Evolutionary conservation across 1,284 basidiomycete species (phyloP), one percentile per base, ranked within the genome.

Genomic region (Inonotus obliquus): DNA sequence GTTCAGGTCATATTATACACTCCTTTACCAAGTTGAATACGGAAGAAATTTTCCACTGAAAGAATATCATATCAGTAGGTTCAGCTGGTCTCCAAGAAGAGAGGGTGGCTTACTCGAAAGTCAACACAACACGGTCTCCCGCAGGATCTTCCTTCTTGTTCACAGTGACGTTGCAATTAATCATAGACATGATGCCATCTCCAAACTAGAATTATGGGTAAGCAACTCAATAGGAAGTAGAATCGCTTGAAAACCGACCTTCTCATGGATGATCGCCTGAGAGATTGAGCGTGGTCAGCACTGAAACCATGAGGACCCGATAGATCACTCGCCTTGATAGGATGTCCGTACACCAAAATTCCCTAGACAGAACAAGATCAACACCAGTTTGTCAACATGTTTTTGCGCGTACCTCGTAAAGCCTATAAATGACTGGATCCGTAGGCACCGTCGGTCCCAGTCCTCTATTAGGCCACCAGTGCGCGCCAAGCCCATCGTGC

Each of bases 181-280:
- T 94, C 81, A 94, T 91, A 19, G 87, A 91, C 91, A 94, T 93
- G 68, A 94, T 94, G 3, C 92, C 91, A 70, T 94, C 93, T 3
- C 92, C 92, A 66, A 94, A 94, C 89, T 91, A 57, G 2, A 14
- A 49, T 37, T 37, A n/a, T 45, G 23, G 19, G 21, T 49, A n/a
- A 27, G 47, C 23, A 7, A 19, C 19, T 23, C 1, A 23, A n/a
- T 19, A 14, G 29, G 1, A 39, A 29, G 41, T 54, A n/a, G 65
- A 44, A 10, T 27, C 37, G 14, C 14, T 41, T 17, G 47, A 27
- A 25, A 35, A 59, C 72, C 37, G 51, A 87, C 87, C 82, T 94
- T 94, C 75, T 94, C 92, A 66, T 92, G 87, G 54, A 94, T 89
- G 66, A 94, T 72, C n/a, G 91, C 86, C 83, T 89, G 38, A 39